These are phyloP conservation scores for Trametes gibbosa DNA, from an alignment of 768 basidiomycete genomes.

Conservation along the genomic window DNA sequence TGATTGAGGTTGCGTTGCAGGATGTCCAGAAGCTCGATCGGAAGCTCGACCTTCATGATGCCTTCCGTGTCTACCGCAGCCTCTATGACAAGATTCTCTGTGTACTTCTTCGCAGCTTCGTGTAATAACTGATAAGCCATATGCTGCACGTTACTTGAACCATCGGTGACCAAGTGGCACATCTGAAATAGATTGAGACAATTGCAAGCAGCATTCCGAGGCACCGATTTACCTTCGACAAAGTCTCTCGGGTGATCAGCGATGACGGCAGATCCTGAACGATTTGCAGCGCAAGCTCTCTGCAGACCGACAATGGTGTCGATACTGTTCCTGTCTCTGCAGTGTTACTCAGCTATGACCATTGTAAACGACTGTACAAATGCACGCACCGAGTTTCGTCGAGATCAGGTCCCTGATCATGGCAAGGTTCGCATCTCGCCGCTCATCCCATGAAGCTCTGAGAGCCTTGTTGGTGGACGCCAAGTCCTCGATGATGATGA, in stretches of 20 bases:
- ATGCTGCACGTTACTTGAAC: conserved; percentile 63
- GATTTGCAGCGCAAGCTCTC: conserved; percentile 65
- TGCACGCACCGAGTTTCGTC: conserved; percentile 47
- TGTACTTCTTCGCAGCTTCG: conserved; percentile 67
- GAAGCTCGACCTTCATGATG: conserved; percentile 51
- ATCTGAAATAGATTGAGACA: conserved; percentile 46
- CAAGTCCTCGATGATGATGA: conserved; percentile 69
- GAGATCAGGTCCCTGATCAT: conserved; percentile 62
- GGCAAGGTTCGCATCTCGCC: conserved; percentile 49
- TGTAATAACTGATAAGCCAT: conserved; percentile 74
- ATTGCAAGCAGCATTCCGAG: not conserved
- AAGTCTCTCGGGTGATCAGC: conserved; percentile 58
- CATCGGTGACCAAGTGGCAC: conserved; percentile 73
- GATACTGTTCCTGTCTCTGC: conserved; percentile 35
- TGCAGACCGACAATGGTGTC: conserved; percentile 61
- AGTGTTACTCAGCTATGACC: not conserved
- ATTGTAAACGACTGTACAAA: not conserved
- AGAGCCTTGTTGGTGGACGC: conserved; percentile 70
- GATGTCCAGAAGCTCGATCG: conserved; percentile 62
- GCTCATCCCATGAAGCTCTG: conserved; percentile 63
- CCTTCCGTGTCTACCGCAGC: conserved; percentile 75
- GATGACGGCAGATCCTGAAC: conserved; percentile 63
- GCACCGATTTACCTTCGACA: conserved; percentile 51
- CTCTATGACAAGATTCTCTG: conserved; percentile 84
- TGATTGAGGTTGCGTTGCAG: conserved; percentile 48